Base-by-base conservation (phyloP, 345 rosid genomes). In the Raphanus sativus region DNA sequence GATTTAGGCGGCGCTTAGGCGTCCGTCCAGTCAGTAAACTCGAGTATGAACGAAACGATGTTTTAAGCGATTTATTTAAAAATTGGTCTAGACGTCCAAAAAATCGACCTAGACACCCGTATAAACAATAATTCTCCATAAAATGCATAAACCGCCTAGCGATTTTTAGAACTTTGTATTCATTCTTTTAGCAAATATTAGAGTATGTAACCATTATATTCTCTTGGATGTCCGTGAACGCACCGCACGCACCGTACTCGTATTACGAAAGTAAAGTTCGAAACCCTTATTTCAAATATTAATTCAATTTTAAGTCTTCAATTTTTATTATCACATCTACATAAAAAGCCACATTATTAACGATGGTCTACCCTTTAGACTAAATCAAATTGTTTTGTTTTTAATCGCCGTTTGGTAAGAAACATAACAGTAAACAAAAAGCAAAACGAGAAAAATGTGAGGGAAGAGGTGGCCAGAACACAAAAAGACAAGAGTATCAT, bases 361-460 rank as follows among this genome's bases (percentile, higher is more conserved):
- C 4, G 25, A 17, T 54, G 11, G 9, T 54, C 26, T 6, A 54
- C 3, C 7, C 59, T 6, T 25, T 42, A 17, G 48, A 63, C 48
- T 9, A 42, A 42, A 67, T 42, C 56, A 60, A 40, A 42, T 10
- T n/a, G 3, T 30, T 48, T 13, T 48, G 0, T 6, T 6, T 52
- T 30, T 17, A 58, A 38, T 25, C 60, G 67, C 4, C 11, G 48
- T 26, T 71, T 25, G 61, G 29, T 72, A 42, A 10, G 56, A 50
- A 58, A 25, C 25, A 38, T 9, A 63, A 38, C 12, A 28, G 55
- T 34, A 59, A 2, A 21, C 7, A 8, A 56, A 58, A 55, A 3
- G 29, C 3, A 45, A 59, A 67, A 78, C 73, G 65, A 73, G 81
- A 78, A 34, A 67, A 73, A 78, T 34, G 81, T 73, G 81, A 60